Base-by-base conservation (phyloP, 192 early-diverging fungal species). In the Umbelopsis ramanniana region DNA sequence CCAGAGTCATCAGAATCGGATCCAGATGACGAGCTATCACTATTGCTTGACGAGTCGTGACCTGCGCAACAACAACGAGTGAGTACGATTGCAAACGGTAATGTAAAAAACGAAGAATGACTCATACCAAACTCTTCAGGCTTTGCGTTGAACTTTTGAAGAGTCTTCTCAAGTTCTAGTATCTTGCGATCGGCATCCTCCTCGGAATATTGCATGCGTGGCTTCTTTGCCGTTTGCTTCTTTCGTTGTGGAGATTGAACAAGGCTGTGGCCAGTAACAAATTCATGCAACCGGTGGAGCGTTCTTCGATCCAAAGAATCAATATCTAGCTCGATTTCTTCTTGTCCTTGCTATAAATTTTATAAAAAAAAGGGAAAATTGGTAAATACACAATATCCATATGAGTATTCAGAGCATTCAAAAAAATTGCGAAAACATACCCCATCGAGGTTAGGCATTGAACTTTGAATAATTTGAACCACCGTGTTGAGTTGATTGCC, bases 241-340 rank as follows among this genome's bases (percentile, higher is more conserved):
- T 79, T 55, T 74, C 77, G 72, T 84, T 85, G 23, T 70, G 73
- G 50, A 83, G 79, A 26, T 26, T 37, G 71, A 46, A 75, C 46
- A 23, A 79, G 45, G 24, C 73, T 79, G 48, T 83, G 79, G 22
- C 85, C 86, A 26, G 84, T 88, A 8, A 96, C 96, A 80, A 93
- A 97, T 48, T 93, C 85, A 76, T 97, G 95, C 47, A 99, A 82
- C 75, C 88, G 87, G 77, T 88, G 93, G 26, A 97, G 85, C 12
- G 95, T 96, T 35, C 79, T 81, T 70, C 90, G 88, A 77, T 94
- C 92, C 52, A 98, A 82, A 0, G 93, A 85, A 71, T 97, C 96
- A 81, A 99, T 97, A 71, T 99, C 97, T 73, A 99, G 85, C 76
- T 98, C 96, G 70, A 98, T 94, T 79, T 98, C 96, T 46, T 93